Evolutionary conservation across 2,329 filamentous ascomycete genomes (phyloP), one percentile per base, ranked within the genome.

Genomic region (Colletotrichum sp.): DNA sequence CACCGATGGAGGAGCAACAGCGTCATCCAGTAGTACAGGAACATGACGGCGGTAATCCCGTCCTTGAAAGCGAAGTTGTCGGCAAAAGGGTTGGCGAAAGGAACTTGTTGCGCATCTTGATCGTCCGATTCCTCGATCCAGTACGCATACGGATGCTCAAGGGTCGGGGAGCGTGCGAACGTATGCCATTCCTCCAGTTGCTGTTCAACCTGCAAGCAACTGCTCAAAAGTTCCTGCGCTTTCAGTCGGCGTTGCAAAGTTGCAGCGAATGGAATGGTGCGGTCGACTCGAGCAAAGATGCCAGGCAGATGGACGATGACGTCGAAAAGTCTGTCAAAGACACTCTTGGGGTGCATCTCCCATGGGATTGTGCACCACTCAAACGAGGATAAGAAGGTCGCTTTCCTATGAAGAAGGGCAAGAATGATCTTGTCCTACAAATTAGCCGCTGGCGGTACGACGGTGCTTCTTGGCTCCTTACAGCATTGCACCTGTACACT

Each of bases 301-400:
- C 84, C 80, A 1, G 90, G 89, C 8, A 92, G 79, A 9, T 86
- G 82, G 28, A 88, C 84, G 21, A 89, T 81, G 21, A 88, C 84
- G 78, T 92, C 90, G 78, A 92, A 84, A 5, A 92, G 86, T 32
- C 83, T 83, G 79, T 92, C 90, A 34, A 92, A 82, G 16, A 83
- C 77, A 13, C 86, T 88, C 75, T 91, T 90, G 18, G 87, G 88
- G 72, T 91, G 89, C 16, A 81, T 79, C 60, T 88, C 85, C 88
- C 89, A 92, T 0, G 90, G 90, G 5, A 86, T 81, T 1, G 85
- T 86, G 3, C 82, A 85, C 90, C 90, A 92, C 68, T 90, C 89
- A 0, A 85, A 84, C 1, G 84, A 83, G 16, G 88, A 85, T n/a
- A 92, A 84, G 79, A 90, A 91, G 0, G 88, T 90, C 15, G 85